Evolutionary conservation across 495 filamentous ascomycete species (phyloP), one percentile per base, ranked within the genome.

Genomic region (Daldinia decipiens): DNA sequence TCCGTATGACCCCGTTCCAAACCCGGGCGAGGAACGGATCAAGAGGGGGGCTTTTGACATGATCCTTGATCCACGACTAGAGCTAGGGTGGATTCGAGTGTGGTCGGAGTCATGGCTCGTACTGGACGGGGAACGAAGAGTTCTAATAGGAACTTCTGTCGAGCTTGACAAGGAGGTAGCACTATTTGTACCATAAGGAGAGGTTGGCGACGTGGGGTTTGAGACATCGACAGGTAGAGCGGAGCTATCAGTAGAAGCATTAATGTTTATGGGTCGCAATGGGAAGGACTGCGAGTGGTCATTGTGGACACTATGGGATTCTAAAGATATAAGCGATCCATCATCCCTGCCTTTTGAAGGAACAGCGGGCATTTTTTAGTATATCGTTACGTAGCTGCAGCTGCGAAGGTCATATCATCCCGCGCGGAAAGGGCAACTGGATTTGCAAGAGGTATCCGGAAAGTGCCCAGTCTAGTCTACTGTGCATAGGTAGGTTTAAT

Each of bases 21-120:
- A 83, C 17, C 86, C 86, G 55, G 87, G 85, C 65, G 87, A 85
- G 61, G 86, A 85, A 67, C 87, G 87, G 63, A 90, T 79, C 53
- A 88, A 77, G 34, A 88, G 83, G 45, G 81, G 85, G 51, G 80
- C 78, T 72, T 82, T 83, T 65, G 85, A 87, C 87, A 90, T 90
- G 72, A 47, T 74, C 56, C 56, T 72, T 54, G 45, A 52, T 57
- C 64, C 64, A 67, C 50, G 58, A 60, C 59, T 61, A 39, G 70
- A 67, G 68, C 59, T 65, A 60, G 67, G 39, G 59, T 62, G 51
- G 55, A 67, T 59, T 67, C 58, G 56, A 62, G 47, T 63, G 27
- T 63, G 59, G 38, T 66, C 45, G 55, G 34, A 64, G 63, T 68
- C 73, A 77, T 77, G 56, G 71, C 75, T 76, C 57, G 60, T 60